These are phyloP conservation scores for Penicillium verrucosum DNA, from an alignment of 2,329 filamentous ascomycete species.

Conservation along the genomic window DNA sequence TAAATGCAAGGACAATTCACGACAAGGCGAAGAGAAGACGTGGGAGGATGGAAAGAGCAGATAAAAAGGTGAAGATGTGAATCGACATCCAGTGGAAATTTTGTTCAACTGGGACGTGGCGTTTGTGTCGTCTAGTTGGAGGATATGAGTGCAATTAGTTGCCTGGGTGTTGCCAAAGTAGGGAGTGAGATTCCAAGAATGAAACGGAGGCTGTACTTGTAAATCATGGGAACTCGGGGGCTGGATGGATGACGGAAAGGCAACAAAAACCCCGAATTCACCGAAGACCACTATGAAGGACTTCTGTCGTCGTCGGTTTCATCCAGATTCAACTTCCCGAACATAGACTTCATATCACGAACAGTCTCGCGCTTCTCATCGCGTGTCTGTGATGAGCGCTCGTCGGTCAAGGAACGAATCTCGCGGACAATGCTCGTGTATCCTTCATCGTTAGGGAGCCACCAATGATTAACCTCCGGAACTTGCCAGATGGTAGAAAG, in stretches of 20 bases:
- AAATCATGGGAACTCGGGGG: not conserved
- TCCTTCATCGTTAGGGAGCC: slow-evolving; percentile 79
- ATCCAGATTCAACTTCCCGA: slow-evolving; percentile 59
- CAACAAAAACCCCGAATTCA: not conserved
- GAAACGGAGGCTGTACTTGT: not conserved
- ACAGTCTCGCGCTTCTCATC: slow-evolving; percentile 60
- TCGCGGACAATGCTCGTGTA: slow-evolving; percentile 70
- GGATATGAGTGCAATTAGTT: not conserved
- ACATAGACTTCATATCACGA: slow-evolving; percentile 71
- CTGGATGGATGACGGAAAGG: not conserved
- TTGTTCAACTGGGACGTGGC: not conserved
- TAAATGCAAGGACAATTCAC: not conserved
- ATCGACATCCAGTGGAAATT: not conserved
- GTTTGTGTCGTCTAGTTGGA: not conserved
- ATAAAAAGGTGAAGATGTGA: not conserved
- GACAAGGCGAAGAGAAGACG: not conserved
- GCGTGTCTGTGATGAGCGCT: slow-evolving; percentile 60
- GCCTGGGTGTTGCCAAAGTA: not conserved
- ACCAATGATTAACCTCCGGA: slow-evolving; percentile 73
- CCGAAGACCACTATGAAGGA: slow-evolving; percentile 17
- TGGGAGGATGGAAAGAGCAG: not conserved
- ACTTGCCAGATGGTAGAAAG: slow-evolving; percentile 75
- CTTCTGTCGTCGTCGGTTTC: slow-evolving; percentile 36
- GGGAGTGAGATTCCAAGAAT: not conserved
- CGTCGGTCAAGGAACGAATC: slow-evolving; percentile 77